Conservation (phyloP, 2,329 filamentous ascomycete genomes). For the Tolypocladium tropicale region DNA sequence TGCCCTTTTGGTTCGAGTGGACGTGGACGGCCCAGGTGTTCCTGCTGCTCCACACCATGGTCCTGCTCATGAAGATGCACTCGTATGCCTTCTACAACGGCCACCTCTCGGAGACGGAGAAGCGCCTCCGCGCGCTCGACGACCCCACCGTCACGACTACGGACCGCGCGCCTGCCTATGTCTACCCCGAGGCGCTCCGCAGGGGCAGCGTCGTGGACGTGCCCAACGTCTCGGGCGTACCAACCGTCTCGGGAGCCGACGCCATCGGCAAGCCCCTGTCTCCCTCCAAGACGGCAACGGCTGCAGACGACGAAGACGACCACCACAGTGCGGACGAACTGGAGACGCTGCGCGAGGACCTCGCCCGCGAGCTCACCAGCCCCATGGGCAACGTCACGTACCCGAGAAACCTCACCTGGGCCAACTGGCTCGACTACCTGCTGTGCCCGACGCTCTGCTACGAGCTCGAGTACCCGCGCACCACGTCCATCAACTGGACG, state of each 20-base stretch:
- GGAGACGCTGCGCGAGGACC: constrained; percentile 65
- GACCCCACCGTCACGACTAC: constrained; percentile 44
- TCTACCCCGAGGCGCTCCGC: constrained; percentile 55
- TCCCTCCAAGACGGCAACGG: background rate
- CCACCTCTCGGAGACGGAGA: constrained; percentile 79
- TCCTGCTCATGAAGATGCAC: constrained; percentile 97
- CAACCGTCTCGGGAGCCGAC: constrained; percentile 7
- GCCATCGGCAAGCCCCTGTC: constrained; percentile 3
- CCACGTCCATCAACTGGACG: constrained; percentile 61
- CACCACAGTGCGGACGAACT: constrained; percentile 36
- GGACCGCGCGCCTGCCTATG: constrained; percentile 60
- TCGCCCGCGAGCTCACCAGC: constrained; percentile 85
- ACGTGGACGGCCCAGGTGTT: constrained; percentile 97
- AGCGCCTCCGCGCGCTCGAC: constrained; percentile 71
- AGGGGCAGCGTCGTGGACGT: constrained; percentile 29
- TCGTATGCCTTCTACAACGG: constrained; percentile 98
- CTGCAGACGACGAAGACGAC: constrained; percentile 9
- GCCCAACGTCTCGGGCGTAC: background rate
- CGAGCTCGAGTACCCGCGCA: constrained; percentile 90
- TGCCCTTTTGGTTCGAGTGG: constrained; percentile 82
- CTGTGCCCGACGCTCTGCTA: constrained; percentile 95
- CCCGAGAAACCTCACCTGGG: constrained; percentile 72
- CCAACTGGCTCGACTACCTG: constrained; percentile 78
- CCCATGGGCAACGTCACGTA: constrained; percentile 85
- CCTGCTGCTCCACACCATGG: constrained; percentile 80